Evolutionary conservation across 495 filamentous ascomycete genomes (phyloP).

Genomic region (Aspergillus olivimuriae): DNA sequence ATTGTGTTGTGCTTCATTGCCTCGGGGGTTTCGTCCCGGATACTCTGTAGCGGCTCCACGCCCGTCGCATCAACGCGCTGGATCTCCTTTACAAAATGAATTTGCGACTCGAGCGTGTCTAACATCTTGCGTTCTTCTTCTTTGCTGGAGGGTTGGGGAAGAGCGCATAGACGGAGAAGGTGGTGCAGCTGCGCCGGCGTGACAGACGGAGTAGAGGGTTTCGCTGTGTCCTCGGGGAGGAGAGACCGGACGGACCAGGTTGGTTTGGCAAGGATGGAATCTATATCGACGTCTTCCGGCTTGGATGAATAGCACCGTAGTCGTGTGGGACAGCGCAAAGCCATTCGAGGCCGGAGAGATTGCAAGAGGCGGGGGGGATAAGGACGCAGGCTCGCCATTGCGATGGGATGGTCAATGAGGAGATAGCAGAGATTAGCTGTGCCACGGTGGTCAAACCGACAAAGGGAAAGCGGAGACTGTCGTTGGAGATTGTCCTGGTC

Average conservation of each 20-base stretch:
- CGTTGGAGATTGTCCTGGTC: not conserved
- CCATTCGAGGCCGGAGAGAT: constrained; percentile 7
- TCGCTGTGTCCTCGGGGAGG: constrained; percentile 44
- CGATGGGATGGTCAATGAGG: not conserved
- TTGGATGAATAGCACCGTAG: constrained; percentile 26
- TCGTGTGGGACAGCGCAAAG: constrained; percentile 2
- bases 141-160: constrained; percentile 59
- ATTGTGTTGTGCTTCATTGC: constrained; percentile 50
- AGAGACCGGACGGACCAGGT: constrained; percentile 83
- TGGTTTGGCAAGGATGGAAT: constrained; percentile 59
- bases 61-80: constrained; percentile 70
- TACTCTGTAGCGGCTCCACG: constrained; percentile 64
- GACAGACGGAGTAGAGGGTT: constrained; percentile 28
- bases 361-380: constrained; percentile 10
- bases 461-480: not conserved
- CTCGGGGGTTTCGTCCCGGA: constrained; percentile 70
- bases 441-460: no score
- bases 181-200: constrained; percentile 62
- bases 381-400: constrained; percentile 13
- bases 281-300: constrained; percentile 29
- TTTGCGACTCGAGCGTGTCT: constrained; percentile 67
- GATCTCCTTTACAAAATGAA: constrained; percentile 82
- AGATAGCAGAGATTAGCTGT: no score
- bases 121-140: constrained; percentile 61
- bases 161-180: constrained; percentile 83